Conservation (phyloP, 75 land plant species). For the Pseudotsuga menziesii region DNA sequence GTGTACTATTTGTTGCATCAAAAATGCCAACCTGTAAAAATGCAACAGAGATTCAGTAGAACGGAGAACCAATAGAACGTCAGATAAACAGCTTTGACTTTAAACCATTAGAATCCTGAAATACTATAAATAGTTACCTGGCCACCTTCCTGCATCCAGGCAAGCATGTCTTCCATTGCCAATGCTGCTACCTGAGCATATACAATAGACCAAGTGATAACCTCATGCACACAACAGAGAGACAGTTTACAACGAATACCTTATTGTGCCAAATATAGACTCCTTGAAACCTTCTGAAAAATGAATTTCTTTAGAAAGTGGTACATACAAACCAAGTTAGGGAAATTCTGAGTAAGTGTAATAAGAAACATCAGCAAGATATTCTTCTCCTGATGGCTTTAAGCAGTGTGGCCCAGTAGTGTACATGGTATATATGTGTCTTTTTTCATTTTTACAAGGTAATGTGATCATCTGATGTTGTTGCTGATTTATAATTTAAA, state of each 20-base stretch:
- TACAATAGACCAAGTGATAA: background rate
- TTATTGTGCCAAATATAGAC: no score
- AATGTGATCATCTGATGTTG: no score
- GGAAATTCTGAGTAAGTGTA: background rate
- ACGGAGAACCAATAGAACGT: background rate
- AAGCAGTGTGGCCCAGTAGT: no score
- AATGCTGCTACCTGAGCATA: conserved; percentile 85
- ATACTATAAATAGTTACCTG: conserved; percentile 57
- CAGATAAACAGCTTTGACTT: background rate
- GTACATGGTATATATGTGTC: no score
- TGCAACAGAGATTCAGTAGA: background rate
- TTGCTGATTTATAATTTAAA: no score
- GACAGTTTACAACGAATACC: conserved; percentile 6
- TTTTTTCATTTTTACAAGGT: no score
- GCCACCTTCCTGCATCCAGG: conserved; percentile 99
- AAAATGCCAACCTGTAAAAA: conserved; percentile 86
- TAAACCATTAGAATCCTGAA: background rate
- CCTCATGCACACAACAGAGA: conserved; percentile 16
- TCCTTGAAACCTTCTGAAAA: no score
- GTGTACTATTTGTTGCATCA: conserved; percentile 98
- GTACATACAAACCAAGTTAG: conserved; percentile 1
- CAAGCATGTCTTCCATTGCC: conserved; percentile 98
- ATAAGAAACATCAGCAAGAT: background rate
- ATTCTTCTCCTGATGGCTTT: background rate
- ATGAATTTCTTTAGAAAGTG: background rate